Evolutionary conservation across 345 rosid species (phyloP), one percentile per base, ranked within the genome.

Genomic region (Cardamine resedifolia): DNA sequence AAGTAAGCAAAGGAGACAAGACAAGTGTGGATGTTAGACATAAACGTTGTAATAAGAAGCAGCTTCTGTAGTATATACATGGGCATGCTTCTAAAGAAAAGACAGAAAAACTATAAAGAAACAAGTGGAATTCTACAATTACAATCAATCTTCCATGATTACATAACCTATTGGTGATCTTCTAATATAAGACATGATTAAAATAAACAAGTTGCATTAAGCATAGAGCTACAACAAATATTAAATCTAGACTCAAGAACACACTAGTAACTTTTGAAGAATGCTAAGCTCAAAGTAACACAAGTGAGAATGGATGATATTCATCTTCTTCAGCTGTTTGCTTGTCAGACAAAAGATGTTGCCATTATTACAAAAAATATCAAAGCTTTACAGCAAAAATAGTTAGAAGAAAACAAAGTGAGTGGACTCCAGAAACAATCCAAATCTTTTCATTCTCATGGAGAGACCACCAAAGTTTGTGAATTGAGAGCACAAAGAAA

Each of bases 381-480:
- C 33, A 75, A 26, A 43, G 64, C 74, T 75, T 75, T 75, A 68
- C 79, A 75, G 66, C 64, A 68, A 69, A 68, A 43, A 63, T 60
- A 41, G 64, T 75, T 75, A 75, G 78, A 75, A 81, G 79, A 79
- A 49, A 74, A 83, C 70, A 75, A 83, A 62, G 78, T 49, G 66
- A 74, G 72, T 74, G 72, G 45, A 66, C 52, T 74, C 71, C 67
- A 74, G 73, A 74, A 74, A 59, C 68, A 74, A 74, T 74, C 68
- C 62, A 66, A 27, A 23, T 66, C 67, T 66, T 66, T 41, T 43
- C 36, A 41, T 41, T 61, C 3, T 2, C 50, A 26, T 24, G 51
- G 51, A 61, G 51, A 24, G 36, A 61, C 67, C 78, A 60, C 81
- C 77, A 83, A 79, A 83, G 79, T 84, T 77, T 78, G 66, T 77